These are phyloP conservation scores for Amphirosellinia nigrospora DNA, from an alignment of 495 filamentous ascomycete species.

Conservation along the genomic window DNA sequence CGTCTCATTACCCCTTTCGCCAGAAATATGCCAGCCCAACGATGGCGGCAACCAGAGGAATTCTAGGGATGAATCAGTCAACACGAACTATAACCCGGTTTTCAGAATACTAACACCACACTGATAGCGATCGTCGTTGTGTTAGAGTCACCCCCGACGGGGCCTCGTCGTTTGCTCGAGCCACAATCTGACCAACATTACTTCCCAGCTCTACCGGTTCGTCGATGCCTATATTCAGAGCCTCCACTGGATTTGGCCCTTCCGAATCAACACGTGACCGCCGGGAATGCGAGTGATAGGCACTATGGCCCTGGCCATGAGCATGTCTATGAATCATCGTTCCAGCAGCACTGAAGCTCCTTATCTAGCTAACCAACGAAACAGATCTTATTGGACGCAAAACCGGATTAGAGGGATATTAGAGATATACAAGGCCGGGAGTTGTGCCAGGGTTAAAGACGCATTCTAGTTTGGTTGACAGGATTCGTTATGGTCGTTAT, in stretches of 20 bases:
- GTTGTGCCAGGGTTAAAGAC: neutral
- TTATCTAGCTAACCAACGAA: neutral
- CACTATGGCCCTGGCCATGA: constrained; percentile 34
- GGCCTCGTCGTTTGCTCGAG: constrained; percentile 55
- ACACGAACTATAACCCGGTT: neutral
- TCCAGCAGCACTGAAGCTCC: neutral
- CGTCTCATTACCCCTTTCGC: constrained; percentile 76
- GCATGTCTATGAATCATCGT: constrained; percentile 18
- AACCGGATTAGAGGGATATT: neutral
- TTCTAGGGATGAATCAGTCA: constrained; percentile 58
- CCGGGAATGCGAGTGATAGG: constrained; percentile 32
- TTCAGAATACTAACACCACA: constrained; percentile 70
- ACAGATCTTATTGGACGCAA: neutral
- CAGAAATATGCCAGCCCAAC: constrained; percentile 77
- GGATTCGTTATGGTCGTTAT: constrained; percentile 27
- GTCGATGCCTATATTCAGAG: neutral
- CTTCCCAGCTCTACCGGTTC: constrained; percentile 23
- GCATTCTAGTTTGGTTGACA: neutral
- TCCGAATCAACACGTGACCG: constrained; percentile 24
- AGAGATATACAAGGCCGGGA: neutral
- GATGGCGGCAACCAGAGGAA: constrained; percentile 74
- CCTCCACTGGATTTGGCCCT: constrained; percentile 20
- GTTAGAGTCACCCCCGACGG: constrained; percentile 50
- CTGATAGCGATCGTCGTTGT: constrained; percentile 78
- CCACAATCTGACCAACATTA: constrained; percentile 26